These are phyloP conservation scores for Talaromyces piceae DNA, from an alignment of 2,329 filamentous ascomycete species.

Conservation along the genomic window DNA sequence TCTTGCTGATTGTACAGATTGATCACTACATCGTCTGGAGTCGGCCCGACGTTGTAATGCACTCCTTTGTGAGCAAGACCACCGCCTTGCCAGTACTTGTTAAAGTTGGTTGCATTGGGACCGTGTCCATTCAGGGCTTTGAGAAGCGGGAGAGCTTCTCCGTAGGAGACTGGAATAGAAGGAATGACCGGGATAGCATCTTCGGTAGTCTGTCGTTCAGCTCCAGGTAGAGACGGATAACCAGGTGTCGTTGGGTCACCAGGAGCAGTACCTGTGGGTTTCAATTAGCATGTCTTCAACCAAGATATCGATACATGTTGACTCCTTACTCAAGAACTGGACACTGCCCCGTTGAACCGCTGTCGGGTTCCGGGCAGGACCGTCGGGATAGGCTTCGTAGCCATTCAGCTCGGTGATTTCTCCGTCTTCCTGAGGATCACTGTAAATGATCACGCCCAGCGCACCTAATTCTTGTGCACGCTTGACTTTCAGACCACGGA, in stretches of 20 bases:
- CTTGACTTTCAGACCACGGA: conserved; percentile 88
- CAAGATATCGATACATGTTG: neutral
- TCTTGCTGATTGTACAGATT: conserved; percentile 74
- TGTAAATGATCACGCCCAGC: conserved; percentile 77
- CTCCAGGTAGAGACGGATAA: conserved; percentile 87
- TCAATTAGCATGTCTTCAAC: neutral
- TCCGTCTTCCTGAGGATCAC: conserved; percentile 83
- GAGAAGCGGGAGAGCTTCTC: conserved; percentile 79
- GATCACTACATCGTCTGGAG: conserved; percentile 62
- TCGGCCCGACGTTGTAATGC: conserved; percentile 76
- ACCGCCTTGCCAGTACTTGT: conserved; percentile 62
- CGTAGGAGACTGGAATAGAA: conserved; percentile 83
- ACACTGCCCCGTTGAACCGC: conserved; percentile 85
- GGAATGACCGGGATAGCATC: conserved; percentile 74
- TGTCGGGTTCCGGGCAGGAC: conserved; percentile 78
- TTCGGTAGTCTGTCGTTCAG: conserved; percentile 63
- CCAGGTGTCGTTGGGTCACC: conserved; percentile 86
- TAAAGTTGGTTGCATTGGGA: conserved; percentile 66
- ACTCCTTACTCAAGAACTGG: conserved; percentile 64
- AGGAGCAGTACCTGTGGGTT: conserved; percentile 46
- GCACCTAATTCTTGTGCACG: conserved; percentile 85
- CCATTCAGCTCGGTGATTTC: conserved; percentile 75
- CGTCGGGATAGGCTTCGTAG: conserved; percentile 69
- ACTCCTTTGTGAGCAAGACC: conserved; percentile 75
- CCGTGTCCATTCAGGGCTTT: conserved; percentile 85